A percentile compares a stretch with the other conserved stretches of the same genome.
Evolutionary conservation across 1,284 basidiomycete species (phyloP).

Genomic region (Ustilago loliicola): DNA sequence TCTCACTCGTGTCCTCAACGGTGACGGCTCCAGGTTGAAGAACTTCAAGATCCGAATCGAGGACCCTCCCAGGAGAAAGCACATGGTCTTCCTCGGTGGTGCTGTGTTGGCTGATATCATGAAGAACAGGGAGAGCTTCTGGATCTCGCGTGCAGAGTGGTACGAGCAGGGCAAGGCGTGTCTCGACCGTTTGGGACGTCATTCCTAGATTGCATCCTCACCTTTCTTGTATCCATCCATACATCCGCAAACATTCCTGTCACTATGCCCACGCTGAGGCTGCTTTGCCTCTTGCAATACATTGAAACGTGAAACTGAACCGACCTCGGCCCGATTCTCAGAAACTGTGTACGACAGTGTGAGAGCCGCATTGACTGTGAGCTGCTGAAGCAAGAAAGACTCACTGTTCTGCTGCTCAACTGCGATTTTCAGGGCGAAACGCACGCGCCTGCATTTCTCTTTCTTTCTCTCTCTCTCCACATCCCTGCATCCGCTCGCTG

Average conservation of each 20-base stretch:
- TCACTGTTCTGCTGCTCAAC: background rate
- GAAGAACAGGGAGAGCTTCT: slow-evolving; percentile 94
- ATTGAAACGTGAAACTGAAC: background rate
- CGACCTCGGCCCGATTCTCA: background rate
- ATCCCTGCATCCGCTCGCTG: slow-evolving; percentile 9
- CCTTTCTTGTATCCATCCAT: background rate
- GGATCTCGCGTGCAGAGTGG: slow-evolving; percentile 72
- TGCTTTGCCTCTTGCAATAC: slow-evolving; percentile 20
- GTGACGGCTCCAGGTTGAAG: slow-evolving; percentile 90
- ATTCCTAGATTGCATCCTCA: slow-evolving; percentile 49
- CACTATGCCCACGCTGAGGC: background rate
- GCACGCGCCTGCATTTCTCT: background rate
- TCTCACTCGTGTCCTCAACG: slow-evolving; percentile 85
- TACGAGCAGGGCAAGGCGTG: slow-evolving; percentile 68
- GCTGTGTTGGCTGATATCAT: slow-evolving; percentile 89
- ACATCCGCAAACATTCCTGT: background rate
- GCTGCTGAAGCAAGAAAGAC: background rate
- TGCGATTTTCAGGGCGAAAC: background rate
- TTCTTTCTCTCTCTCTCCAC: background rate
- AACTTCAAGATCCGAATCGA: slow-evolving; percentile 99
- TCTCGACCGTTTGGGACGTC: slow-evolving; percentile 65
- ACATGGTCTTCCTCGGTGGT: slow-evolving; percentile 99
- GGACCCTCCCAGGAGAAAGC: slow-evolving; percentile 96
- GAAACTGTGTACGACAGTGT: background rate
- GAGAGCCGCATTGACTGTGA: background rate